Base-by-base conservation (phyloP, 2,329 filamentous ascomycete genomes). In the Diaporthe longicolla region DNA sequence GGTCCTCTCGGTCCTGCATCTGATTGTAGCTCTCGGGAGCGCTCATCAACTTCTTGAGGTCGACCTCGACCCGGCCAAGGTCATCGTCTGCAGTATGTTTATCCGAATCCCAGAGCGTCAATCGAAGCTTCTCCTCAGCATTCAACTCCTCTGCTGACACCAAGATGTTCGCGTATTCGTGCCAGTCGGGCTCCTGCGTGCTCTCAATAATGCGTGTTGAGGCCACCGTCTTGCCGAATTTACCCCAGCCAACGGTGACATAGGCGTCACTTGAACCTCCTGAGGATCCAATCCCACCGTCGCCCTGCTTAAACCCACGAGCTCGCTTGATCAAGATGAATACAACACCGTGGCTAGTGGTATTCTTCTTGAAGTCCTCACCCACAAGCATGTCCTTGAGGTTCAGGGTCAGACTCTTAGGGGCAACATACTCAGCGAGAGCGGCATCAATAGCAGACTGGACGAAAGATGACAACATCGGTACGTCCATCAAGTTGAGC, bases 331-430 rank as follows among this genome's bases (percentile, higher is more conserved):
- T 91, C 57, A 88, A 88, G 13, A 94, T 87, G 76, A 93, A 87
- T 1, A 95, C 80, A 1, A 94, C 87, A 24, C 93, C 93, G 43
- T 89, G 86, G 2, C 90, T 87, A 40, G 83, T 82, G 0, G 93
- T 94, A 76, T 95, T 92, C 79, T 94, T 94, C 82, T 94, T 95
- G 84, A 93, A 94, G 78, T 95, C 93, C 73, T 94, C 93, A 5
- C 93, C 93, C 10, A 93, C 88, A 17, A 95, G 87, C 91, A 94
- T 94, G 74, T 94, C 92, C 80, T 94, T 93, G 45, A 95, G 84
- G 79, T 95, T 91, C 8, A 95, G 84, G 0, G 93, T 94, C 70
- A 94, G 82, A 72, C 91, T 93, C 83, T 94, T 94, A 0, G 93
- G 93, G 0, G 93, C 93, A 0, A 95, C 93, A 76, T 94, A 95